Evolutionary conservation across 2,329 filamentous ascomycete genomes (phyloP).

Genomic region (Xylariaceae sp.): DNA sequence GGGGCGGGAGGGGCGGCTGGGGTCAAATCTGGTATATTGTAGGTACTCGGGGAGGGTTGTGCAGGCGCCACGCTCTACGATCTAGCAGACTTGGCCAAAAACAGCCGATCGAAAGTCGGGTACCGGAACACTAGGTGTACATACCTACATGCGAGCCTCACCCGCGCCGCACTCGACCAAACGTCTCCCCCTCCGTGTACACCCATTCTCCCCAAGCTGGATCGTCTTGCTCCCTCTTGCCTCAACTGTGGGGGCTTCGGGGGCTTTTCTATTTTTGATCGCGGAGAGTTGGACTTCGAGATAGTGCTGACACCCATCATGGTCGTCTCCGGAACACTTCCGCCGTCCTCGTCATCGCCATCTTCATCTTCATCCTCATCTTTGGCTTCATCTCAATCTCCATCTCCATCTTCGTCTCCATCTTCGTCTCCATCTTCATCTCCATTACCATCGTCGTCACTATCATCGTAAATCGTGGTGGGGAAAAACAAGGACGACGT

Average conservation of each 20-base stretch:
- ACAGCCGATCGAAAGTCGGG: slow-evolving; percentile 24
- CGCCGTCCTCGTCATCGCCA: neutral
- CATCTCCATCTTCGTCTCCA: neutral
- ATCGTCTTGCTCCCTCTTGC: slow-evolving; percentile 1
- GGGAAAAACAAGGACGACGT: neutral
- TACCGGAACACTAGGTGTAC: slow-evolving; percentile 17
- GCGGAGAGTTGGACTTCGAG: neutral
- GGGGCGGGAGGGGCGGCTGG: slow-evolving; percentile 26
- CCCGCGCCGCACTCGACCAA: slow-evolving; percentile 14
- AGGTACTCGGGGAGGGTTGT: slow-evolving; percentile 25
- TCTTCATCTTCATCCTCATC: neutral
- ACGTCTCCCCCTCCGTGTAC: slow-evolving; percentile 6
- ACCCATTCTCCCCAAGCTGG: slow-evolving; percentile 1
- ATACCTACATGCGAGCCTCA: slow-evolving; percentile 17
- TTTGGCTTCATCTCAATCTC: neutral
- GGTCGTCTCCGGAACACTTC: neutral
- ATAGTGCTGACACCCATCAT: neutral
- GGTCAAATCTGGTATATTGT: slow-evolving; percentile 20
- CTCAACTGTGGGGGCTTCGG: neutral
- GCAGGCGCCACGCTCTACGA: slow-evolving; percentile 30
- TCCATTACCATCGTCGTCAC: neutral
- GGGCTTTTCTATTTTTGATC: neutral
- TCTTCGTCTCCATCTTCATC: neutral
- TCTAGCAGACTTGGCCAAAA: slow-evolving; percentile 24
- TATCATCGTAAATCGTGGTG: neutral